Percentiles rank a stretch among this genome's conserved stretches.
Evolutionary conservation across 208 protist genomes (phyloP).

Genomic region (Trypanosoma scelopori): DNA sequence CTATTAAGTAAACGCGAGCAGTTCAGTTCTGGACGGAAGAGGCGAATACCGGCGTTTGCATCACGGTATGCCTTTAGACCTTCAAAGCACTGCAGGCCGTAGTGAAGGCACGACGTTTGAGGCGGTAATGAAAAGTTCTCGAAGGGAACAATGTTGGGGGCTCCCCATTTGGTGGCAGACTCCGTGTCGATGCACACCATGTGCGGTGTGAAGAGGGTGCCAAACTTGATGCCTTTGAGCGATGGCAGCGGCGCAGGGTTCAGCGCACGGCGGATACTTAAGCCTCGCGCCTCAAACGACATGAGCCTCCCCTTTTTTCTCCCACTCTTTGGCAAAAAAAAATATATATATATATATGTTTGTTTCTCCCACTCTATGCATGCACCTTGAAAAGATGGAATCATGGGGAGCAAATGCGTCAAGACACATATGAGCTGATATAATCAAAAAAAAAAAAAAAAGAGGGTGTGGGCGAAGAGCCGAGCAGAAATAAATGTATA

Average conservation of each 20-base stretch:
- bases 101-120: constrained; percentile 92
- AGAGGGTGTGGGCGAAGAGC: too few species aligned
- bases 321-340: too few species aligned
- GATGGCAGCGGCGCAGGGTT: constrained; percentile 57
- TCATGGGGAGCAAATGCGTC: too few species aligned
- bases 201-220: constrained; percentile 94
- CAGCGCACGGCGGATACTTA: constrained; percentile 19
- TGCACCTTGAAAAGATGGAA: too few species aligned
- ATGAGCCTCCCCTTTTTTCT: neutral
- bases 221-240: constrained; percentile 86
- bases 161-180: constrained; percentile 80
- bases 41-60: constrained; percentile 70
- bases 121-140: constrained; percentile 89
- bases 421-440: too few species aligned
- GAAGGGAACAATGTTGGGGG: constrained; percentile 70
- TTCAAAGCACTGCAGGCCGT: constrained; percentile 95
- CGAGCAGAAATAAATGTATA: too few species aligned
- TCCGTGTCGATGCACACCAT: constrained; percentile 93
- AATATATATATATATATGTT: too few species aligned
- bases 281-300: constrained; percentile 20
- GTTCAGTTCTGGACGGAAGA: constrained; percentile 98
- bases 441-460: too few species aligned
- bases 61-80: constrained; percentile 98
- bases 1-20: constrained; percentile 89
- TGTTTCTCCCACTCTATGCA: too few species aligned